Conservation (phyloP, 768 basidiomycete species). For the Chalciporus sphaerocephalus region DNA sequence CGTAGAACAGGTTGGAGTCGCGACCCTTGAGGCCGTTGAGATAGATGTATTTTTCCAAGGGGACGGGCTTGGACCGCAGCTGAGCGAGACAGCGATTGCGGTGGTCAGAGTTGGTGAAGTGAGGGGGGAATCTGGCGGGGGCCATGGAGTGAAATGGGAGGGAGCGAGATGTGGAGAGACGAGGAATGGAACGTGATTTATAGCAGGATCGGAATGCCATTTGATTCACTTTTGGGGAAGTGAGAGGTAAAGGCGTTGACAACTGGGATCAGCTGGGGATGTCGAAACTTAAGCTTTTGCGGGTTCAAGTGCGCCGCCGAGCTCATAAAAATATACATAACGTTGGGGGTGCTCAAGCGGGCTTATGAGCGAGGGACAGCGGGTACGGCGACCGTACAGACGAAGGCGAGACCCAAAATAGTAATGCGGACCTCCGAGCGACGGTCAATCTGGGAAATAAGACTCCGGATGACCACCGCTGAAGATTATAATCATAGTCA, state of each 20-base stretch:
- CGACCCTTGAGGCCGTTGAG: constrained; percentile 59
- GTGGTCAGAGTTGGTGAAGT: constrained; percentile 48
- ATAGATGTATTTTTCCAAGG: constrained; percentile 69
- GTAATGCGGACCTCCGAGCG: not conserved
- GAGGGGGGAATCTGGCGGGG: constrained; percentile 41
- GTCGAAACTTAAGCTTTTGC: no score
- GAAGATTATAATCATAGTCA: no score
- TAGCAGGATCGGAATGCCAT: not conserved
- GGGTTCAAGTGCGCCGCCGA: no score
- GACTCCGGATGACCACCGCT: no score
- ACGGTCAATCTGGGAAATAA: not conserved
- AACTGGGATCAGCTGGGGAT: no score
- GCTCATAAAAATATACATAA: no score
- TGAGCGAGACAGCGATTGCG: constrained; percentile 53
- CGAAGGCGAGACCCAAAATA: not conserved
- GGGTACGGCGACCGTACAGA: not conserved
- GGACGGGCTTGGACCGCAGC: constrained; percentile 50
- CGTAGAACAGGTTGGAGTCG: constrained; percentile 64
- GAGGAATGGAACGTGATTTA: not conserved
- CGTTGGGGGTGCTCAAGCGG: no score
- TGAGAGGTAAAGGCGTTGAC: no score
- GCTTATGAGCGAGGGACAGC: no score
- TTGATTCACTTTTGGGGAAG: not conserved
- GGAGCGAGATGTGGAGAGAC: constrained; percentile 8
- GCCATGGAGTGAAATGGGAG: constrained; percentile 27